A percentile compares a stretch with the other conserved stretches of the same genome.
Conservation (phyloP, 306 rosid genomes). For the Lathyrus sativus region DNA sequence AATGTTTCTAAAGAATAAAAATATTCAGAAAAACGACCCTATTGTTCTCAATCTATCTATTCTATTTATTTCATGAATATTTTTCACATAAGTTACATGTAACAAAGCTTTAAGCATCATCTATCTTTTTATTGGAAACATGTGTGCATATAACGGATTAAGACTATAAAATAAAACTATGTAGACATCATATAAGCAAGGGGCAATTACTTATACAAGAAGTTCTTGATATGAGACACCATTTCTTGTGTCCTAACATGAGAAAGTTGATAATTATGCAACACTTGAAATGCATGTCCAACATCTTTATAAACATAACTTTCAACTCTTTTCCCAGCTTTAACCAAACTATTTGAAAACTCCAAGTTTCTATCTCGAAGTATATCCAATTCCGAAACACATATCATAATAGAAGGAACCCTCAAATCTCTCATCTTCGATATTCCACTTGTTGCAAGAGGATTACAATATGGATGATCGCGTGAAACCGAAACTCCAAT, state of each 20-base stretch:
- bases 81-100: too few species aligned
- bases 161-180: too few species aligned
- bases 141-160: too few species aligned
- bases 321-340: constrained; percentile 66
- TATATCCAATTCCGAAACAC: constrained; percentile 78
- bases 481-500: constrained; percentile 54
- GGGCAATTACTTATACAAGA: constrained; percentile 3
- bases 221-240: constrained; percentile 55
- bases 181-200: too few species aligned
- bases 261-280: constrained; percentile 65
- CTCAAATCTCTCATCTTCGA: constrained; percentile 50
- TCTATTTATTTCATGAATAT: too few species aligned
- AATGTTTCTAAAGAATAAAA: too few species aligned
- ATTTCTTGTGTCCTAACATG: constrained; percentile 60
- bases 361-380: constrained; percentile 70
- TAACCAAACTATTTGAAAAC: constrained; percentile 55
- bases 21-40: too few species aligned
- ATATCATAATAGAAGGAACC: constrained; percentile 58
- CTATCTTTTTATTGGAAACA: too few species aligned
- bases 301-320: constrained; percentile 59
- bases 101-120: too few species aligned
- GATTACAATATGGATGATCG: constrained; percentile 83
- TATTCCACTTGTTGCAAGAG: constrained; percentile 45
- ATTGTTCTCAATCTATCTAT: too few species aligned
- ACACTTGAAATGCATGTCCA: constrained; percentile 84